phyloP scores from a whole-genome alignment of 164 flowering plant species.

The Macadamia integrifolia region DNA sequence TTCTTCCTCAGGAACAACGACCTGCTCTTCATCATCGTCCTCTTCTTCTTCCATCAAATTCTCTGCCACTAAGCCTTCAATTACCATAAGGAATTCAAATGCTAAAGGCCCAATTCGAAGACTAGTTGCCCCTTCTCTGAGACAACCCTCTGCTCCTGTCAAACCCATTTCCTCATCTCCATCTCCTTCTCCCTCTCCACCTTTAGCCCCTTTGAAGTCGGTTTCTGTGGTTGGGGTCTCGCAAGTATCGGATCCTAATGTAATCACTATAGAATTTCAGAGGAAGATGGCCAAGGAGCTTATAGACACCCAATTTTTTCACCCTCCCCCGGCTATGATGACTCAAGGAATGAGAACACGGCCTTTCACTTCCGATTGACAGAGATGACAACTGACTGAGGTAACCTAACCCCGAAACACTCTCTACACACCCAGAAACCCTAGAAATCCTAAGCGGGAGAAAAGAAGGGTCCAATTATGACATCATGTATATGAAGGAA shows the following conservation, averaged over 20 bases:
- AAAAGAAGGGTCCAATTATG: too few relatives aligned
- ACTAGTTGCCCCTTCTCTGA: slow-evolving; percentile 50
- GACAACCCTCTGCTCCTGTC: slow-evolving; percentile 32
- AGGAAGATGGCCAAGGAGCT: slow-evolving; percentile 65
- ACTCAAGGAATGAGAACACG: too few relatives aligned
- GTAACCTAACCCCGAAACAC: too few relatives aligned
- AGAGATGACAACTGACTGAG: too few relatives aligned
- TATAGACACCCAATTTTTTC: too few relatives aligned
- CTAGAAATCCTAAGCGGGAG: too few relatives aligned
- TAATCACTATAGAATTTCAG: slow-evolving; percentile 81
- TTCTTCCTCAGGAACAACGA: slow-evolving; percentile 16
- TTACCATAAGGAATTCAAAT: slow-evolving; percentile 54
- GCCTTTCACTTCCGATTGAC: too few relatives aligned
- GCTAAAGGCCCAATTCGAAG: slow-evolving; percentile 83
- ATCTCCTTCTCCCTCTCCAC: slow-evolving; percentile 21
- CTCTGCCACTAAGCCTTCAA: slow-evolving; percentile 26
- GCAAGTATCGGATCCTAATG: slow-evolving; percentile 24
- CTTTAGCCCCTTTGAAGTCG: slow-evolving; percentile 26
- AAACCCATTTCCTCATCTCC: slow-evolving; percentile 48
- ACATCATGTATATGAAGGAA: too few relatives aligned
- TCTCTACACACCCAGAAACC: too few relatives aligned
- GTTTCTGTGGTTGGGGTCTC: slow-evolving; percentile 10
- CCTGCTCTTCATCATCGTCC: slow-evolving; percentile 24
- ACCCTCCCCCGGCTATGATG: too few relatives aligned
- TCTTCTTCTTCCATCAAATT: slow-evolving; percentile 34